Base-by-base conservation (phyloP, 345 rosid species). In the Boechera retrofracta region DNA sequence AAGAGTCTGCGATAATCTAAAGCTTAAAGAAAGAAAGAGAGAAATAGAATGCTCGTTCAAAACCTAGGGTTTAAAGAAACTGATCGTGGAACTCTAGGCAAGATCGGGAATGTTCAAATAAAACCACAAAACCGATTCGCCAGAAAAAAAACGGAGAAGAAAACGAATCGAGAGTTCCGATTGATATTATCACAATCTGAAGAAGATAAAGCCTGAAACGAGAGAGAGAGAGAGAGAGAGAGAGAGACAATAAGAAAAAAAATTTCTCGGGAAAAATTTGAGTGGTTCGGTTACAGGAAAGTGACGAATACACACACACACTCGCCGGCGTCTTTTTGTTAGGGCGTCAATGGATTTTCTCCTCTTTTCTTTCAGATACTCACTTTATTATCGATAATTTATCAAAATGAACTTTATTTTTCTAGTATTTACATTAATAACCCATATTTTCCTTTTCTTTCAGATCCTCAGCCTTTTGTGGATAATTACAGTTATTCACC, bases 261-360 rank as follows among this genome's bases (percentile, higher is more conserved):
- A 33, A 1, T 24, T 36, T 63, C 72, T 64, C 67, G 67, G 54
- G 67, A 77, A 71, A 71, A 21, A 9, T 4, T 67, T 18, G 35
- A 44, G 45, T 52, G 57, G 38, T 32, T 74, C 47, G 66, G 48
- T 67, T 71, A 26, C 1, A n/a, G 26, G 38, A 39, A 56, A 74
- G 33, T 69, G 76, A 71, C 24, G 72, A 44, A 39, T 33, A 38
- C 77, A 42, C 48, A 45, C 76, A 44, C n/a, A 47, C 52, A 44
- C 77, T 72, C 81, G 24, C 73, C 77, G 73, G 56, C 81, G 59
- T 57, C 53, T 36, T 72, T 29, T 42, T 51, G 55, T 5, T 51
- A 64, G 80, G 80, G 76, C 80, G 81, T 72, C 81, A 78, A 78
- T 72, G 77, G 49, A 72, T 49, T 72, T 66, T 77, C 52, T 47